phyloP scores from a whole-genome alignment of 2,329 filamentous ascomycete genomes.

The Cadophora sp. region DNA sequence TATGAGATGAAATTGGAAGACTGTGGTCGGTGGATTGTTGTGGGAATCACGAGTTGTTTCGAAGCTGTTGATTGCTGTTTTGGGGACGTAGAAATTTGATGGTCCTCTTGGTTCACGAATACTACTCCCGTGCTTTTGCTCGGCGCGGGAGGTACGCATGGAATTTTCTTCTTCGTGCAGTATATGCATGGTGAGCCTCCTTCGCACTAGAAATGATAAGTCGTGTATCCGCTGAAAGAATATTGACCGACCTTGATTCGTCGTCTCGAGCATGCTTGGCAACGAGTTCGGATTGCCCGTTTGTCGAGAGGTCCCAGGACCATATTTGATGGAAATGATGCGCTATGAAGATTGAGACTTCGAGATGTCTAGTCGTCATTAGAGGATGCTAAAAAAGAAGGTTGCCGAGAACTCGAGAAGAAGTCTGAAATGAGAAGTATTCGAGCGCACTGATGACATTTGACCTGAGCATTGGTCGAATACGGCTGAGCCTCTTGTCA shows the following conservation, averaged over 20 bases:
- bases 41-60: not conserved
- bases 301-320: conserved; percentile 32
- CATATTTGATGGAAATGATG: conserved; percentile 15
- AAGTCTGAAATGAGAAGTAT: conserved; percentile 8
- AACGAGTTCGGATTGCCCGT: conserved; percentile 26
- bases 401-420: not conserved
- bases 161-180: conserved; percentile 31
- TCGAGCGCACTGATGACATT: not conserved
- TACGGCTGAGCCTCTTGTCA: not conserved
- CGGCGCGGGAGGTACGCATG: conserved; percentile 25
- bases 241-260: conserved; percentile 31
- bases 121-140: conserved; percentile 5
- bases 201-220: conserved; percentile 31
- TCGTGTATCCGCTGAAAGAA: not conserved
- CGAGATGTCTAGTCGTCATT: not conserved
- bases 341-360: not conserved
- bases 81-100: not conserved
- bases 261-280: conserved; percentile 31
- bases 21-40: not conserved
- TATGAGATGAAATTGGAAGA: conserved; percentile 18
- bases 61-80: not conserved
- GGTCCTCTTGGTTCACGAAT: conserved; percentile 12
- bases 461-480: not conserved
- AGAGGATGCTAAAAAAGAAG: not conserved
- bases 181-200: conserved; percentile 33